Base-by-base conservation (phyloP, 108 stramenopile species). In the Aurantiochytrium sp. region DNA sequence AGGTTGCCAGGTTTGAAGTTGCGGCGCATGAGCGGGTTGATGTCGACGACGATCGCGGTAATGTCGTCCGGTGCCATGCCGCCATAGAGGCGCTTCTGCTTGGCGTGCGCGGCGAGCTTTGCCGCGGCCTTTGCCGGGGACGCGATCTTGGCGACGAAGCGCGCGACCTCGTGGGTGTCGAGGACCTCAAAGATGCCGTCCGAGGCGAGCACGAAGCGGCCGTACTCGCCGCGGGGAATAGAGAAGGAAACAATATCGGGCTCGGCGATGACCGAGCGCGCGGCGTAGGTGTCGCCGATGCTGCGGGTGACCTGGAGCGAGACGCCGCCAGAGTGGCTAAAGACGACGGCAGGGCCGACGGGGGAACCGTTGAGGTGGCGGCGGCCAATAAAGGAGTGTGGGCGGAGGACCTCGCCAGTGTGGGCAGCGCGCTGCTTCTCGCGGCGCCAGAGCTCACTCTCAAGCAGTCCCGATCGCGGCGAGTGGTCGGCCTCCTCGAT, bases 1-100 rank as follows among this genome's bases (percentile, higher is more conserved):
- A 65, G 59, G 24, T 65, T 65, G 15, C 32, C 27, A 15, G 59
- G 27, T 19, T 65, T 65, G 19, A 65, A 65, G 59, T 65, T 65
- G 59, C 59, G 59, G 59, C 73, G 73, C 73, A 81, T 81, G 21
- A 48, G 6, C 1, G 73, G 73, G 73, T 81, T 81, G 12, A 81
- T 48, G 45, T 81, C 73, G 1, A 81, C 73, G 8, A 81, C 45
- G 12, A 81, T 24, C 1, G 45, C 45, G 45, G 73, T 81, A 24
- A 81, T 81, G 32, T 81, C 73, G 30, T 81, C 73, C 21, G 73
- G 45, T 41, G 73, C 73, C 73, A 81, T 81, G 39, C 73, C 73
- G 21, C 73, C 73, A 48, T 81, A 81, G 8, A 81, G 45, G 32
- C 73, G 73, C 73, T 81, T 81, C 73, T 81, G 73, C 45, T 81